Evolutionary conservation across 129 eudicot species (phyloP).

Genomic region (Helianthus annuus): HanXRQr2.0-SUNRISE NC_035436.2:201302071-201302570

Average conservation of each 20-base stretch:
- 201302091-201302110: constrained; percentile 43
- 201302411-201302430: background rate
- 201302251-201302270: constrained; percentile 19
- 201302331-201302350: constrained; percentile 47
- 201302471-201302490: too few species aligned
- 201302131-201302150: constrained; percentile 58
- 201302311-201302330: constrained; percentile 69
- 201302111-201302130: constrained; percentile 38
- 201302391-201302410: constrained; percentile 1
- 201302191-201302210: constrained; percentile 77
- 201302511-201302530: too few species aligned
- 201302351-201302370: background rate
- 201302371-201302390: background rate
- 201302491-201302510: too few species aligned
- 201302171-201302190: constrained; percentile 61
- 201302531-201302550: too few species aligned
- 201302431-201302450: too few species aligned
- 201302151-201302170: constrained; percentile 80
- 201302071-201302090: background rate
- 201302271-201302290: constrained; percentile 57
- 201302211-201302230: constrained; percentile 28
- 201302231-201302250: constrained; percentile 27
- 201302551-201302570: too few species aligned
- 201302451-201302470: too few species aligned
- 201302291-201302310: constrained; percentile 76